These are phyloP conservation scores for Beta lomatogona DNA, from an alignment of 179 eudicot genomes.

Conservation along the genomic window DNA sequence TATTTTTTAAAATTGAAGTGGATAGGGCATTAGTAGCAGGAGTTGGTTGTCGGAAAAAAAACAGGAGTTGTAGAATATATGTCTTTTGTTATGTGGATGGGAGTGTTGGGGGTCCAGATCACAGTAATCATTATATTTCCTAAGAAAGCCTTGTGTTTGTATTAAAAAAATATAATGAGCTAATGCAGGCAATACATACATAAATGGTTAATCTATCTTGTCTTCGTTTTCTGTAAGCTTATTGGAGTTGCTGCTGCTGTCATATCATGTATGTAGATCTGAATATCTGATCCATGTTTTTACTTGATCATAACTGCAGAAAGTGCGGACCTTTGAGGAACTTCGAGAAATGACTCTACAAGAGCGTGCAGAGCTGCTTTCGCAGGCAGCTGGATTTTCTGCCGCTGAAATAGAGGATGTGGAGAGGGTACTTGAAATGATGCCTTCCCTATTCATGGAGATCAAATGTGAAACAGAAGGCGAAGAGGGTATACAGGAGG, in stretches of 20 bases:
- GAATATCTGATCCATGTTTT: conserved; percentile 8
- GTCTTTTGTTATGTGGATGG: neutral
- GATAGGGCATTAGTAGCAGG: neutral
- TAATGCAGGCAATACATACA: neutral
- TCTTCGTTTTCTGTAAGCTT: neutral
- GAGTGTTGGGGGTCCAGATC: neutral
- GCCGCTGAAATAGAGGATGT: conserved; percentile 63
- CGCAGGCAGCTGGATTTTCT: conserved; percentile 64
- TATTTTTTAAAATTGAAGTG: no score
- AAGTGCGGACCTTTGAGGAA: conserved; percentile 73
- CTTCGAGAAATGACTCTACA: conserved; percentile 58
- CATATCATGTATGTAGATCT: neutral
- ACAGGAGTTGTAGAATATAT: neutral
- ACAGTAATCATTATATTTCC: neutral
- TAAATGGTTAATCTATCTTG: neutral
- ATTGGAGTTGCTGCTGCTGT: conserved; percentile 1
- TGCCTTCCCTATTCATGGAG: conserved; percentile 67
- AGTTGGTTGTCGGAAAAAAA: neutral
- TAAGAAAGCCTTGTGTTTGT: neutral
- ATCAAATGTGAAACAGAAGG: conserved; percentile 86
- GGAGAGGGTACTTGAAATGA: conserved; percentile 69
- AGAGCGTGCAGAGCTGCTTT: conserved; percentile 66
- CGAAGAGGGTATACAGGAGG: conserved; percentile 85
- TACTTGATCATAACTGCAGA: conserved; percentile 45
- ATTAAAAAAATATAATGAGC: neutral